phyloP scores from a whole-genome alignment of 164 flowering plant species.

The Aristolochia fimbriata region DNA sequence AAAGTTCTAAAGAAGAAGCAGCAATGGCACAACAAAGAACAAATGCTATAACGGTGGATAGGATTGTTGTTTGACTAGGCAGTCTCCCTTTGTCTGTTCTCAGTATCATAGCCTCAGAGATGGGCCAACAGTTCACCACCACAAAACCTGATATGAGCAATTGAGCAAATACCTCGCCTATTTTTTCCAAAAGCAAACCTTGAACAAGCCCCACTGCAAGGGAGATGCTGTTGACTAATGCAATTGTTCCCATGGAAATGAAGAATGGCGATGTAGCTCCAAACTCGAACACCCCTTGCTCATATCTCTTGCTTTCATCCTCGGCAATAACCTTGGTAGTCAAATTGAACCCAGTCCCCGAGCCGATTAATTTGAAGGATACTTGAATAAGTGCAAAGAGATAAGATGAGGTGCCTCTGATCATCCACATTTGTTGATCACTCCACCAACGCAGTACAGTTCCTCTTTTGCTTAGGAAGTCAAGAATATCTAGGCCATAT shows the following conservation, averaged over 20 bases:
- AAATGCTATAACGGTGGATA: no score
- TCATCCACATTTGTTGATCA: slow-evolving; percentile 66
- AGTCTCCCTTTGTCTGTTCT: slow-evolving; percentile 54
- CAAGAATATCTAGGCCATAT: slow-evolving; percentile 46
- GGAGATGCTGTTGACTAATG: slow-evolving; percentile 37
- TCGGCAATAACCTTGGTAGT: slow-evolving; percentile 48
- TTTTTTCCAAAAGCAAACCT: slow-evolving; percentile 3
- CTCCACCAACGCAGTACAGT: slow-evolving; percentile 58
- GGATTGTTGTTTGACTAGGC: no score
- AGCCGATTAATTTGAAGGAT: slow-evolving; percentile 24
- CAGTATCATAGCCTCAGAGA: slow-evolving; percentile 54
- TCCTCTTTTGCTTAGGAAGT: slow-evolving; percentile 23
- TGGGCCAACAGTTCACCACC: slow-evolving; percentile 41
- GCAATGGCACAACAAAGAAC: no score
- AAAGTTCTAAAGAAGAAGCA: no score
- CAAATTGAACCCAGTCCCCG: slow-evolving; percentile 38
- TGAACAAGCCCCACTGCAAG: slow-evolving; percentile 16
- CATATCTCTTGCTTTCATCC: slow-evolving; percentile 41
- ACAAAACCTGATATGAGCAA: slow-evolving; percentile 37
- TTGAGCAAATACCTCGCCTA: slow-evolving; percentile 21
- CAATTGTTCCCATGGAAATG: slow-evolving; percentile 34
- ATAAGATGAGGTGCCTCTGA: slow-evolving; percentile 41
- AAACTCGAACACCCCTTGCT: slow-evolving; percentile 51
- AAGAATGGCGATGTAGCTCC: slow-evolving; percentile 56
- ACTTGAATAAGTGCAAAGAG: slow-evolving; percentile 35